Conservation (phyloP, 83 land plant genomes). For the Picea engelmannii region DNA sequence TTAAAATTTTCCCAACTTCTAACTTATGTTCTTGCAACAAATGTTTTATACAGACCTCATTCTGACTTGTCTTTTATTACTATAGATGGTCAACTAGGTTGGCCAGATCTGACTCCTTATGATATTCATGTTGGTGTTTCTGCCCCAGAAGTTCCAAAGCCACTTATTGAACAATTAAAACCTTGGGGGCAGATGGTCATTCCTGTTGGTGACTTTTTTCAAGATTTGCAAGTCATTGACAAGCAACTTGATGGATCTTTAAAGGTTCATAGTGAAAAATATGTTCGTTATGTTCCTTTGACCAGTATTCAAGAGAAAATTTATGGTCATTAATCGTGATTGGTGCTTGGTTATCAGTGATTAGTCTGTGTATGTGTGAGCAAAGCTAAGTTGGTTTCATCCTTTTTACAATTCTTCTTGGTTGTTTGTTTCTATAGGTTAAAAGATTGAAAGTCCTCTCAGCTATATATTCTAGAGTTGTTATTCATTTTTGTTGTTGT, state of each 20-base stretch:
- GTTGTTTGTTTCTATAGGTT: background rate
- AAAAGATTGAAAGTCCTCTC: background rate
- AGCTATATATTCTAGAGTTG: too few species aligned
- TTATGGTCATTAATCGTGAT: slow-evolving; percentile 16
- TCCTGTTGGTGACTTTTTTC: slow-evolving; percentile 74
- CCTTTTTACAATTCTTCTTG: background rate
- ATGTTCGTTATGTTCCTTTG: slow-evolving; percentile 87
- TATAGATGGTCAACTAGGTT: slow-evolving; percentile 78
- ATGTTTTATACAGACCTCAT: too few species aligned
- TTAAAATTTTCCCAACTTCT: too few species aligned
- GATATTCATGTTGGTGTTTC: slow-evolving; percentile 96
- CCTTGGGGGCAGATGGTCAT: slow-evolving; percentile 92
- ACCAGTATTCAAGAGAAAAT: slow-evolving; percentile 59
- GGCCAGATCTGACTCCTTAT: slow-evolving; percentile 71
- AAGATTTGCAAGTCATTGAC: slow-evolving; percentile 73
- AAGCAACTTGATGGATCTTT: slow-evolving; percentile 76
- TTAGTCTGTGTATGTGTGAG: background rate
- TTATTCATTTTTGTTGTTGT: too few species aligned
- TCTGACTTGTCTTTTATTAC: too few species aligned
- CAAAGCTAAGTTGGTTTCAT: background rate
- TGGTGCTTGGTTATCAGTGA: background rate
- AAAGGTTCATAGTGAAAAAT: slow-evolving; percentile 46
- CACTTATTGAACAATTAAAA: slow-evolving; percentile 69
- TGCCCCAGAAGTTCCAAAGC: slow-evolving; percentile 80
- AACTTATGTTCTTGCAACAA: too few species aligned